Conservation (phyloP, 495 filamentous ascomycete species). For the Beverwykella pulmonaria region DNA sequence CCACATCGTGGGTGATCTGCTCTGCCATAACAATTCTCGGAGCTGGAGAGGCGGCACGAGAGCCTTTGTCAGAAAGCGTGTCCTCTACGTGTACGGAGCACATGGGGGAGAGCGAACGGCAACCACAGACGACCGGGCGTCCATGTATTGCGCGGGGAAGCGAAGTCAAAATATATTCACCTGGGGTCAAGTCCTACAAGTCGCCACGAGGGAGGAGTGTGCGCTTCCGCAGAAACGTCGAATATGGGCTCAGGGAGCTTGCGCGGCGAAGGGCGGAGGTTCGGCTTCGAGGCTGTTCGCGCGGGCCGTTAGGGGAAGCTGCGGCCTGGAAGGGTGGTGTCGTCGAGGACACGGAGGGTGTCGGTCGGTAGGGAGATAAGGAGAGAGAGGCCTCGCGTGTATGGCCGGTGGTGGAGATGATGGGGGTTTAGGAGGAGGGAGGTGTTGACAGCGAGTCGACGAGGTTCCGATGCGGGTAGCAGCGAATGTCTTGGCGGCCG, state of each 20-base stretch:
- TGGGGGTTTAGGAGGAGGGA: constrained; percentile 20
- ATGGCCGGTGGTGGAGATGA: constrained; percentile 31
- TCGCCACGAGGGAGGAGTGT: constrained; percentile 56
- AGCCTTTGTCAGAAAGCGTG: constrained; percentile 37
- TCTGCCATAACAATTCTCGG: constrained; percentile 80
- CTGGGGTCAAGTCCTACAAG: constrained; percentile 56
- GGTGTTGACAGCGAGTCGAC: not conserved
- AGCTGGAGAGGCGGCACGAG: constrained; percentile 50
- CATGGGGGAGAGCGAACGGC: constrained; percentile 32
- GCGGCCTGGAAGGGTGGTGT: constrained; percentile 18
- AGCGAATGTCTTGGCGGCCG: not conserved
- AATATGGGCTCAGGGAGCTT: constrained; percentile 29
- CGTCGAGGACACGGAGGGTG: constrained; percentile 2
- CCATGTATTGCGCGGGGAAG: constrained; percentile 17
- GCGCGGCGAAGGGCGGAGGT: constrained; percentile 32
- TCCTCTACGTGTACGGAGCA: constrained; percentile 29
- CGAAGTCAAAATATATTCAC: constrained; percentile 46
- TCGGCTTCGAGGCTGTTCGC: constrained; percentile 9
- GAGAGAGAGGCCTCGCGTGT: constrained; percentile 27
- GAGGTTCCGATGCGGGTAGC: not conserved
- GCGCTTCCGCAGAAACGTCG: constrained; percentile 48
- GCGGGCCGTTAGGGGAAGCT: constrained; percentile 11
- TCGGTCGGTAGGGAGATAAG: constrained; percentile 17
- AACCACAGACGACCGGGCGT: constrained; percentile 31
- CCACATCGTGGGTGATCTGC: constrained; percentile 75